Evolutionary conservation across 2,329 filamentous ascomycete species (phyloP).

Genomic region (Arthrobotrys sphaeroides): DNA sequence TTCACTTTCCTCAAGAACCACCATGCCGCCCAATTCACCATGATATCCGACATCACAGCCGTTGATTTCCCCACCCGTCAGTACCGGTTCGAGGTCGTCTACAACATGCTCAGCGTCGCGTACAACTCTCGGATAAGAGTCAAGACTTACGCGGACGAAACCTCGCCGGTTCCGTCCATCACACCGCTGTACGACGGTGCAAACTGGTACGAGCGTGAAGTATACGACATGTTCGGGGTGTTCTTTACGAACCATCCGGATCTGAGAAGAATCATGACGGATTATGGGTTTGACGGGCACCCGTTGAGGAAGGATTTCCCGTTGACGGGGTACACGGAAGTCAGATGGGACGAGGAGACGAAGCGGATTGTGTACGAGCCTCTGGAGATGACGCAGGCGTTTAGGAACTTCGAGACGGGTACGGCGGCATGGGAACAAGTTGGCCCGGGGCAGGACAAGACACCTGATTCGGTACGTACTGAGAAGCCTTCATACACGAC

Average conservation of each 20-base stretch:
- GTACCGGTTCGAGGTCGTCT: conserved; percentile 96
- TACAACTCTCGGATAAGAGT: conserved; percentile 97
- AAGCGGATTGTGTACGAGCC: conserved; percentile 99
- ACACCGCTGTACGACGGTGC: conserved; percentile 89
- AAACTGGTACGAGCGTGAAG: conserved; percentile 98
- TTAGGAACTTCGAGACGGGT: conserved; percentile 96
- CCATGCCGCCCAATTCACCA: conserved; percentile 95
- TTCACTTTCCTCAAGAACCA: conserved; percentile 97
- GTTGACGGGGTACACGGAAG: conserved; percentile 95
- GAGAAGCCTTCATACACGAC: too few species aligned
- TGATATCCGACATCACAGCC: conserved; percentile 89
- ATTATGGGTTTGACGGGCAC: conserved; percentile 98
- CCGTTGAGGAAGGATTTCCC: conserved; percentile 98
- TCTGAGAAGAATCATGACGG: conserved; percentile 96
- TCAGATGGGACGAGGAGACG: conserved; percentile 99
- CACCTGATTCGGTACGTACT: conserved; percentile 56
- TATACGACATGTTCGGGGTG: conserved; percentile 96
- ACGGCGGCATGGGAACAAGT: conserved; percentile 75
- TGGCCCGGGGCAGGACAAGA: conserved; percentile 60
- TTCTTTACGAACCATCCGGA: conserved; percentile 97
- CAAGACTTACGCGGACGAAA: conserved; percentile 98
- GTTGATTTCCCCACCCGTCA: conserved; percentile 96
- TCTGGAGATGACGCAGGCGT: conserved; percentile 95
- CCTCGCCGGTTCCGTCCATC: conserved; percentile 88
- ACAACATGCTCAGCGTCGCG: conserved; percentile 93